Conservation (phyloP, 257 asterid species). For the Solanum acaule region DNA sequence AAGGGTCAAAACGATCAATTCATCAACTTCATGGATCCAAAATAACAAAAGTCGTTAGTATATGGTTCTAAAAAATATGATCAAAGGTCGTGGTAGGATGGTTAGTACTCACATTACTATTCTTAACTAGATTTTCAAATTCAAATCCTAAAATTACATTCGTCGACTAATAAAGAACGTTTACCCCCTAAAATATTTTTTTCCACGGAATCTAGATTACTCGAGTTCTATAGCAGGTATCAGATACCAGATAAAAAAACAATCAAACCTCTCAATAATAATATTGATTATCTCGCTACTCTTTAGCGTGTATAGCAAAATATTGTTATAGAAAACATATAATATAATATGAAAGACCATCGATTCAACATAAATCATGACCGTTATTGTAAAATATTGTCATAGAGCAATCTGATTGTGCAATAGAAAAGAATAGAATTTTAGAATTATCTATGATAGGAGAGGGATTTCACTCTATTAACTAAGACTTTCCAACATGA, state of each 20-base stretch:
- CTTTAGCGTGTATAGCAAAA: neutral
- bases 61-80: neutral
- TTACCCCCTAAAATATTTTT: accelerated
- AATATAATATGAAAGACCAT: neutral
- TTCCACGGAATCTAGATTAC: neutral
- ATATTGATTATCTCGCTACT: neutral
- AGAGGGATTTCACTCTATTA: neutral
- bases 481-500: neutral
- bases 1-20: too few relatives aligned
- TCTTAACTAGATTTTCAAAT: neutral
- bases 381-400: neutral
- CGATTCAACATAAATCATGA: neutral
- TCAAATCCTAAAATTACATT: too few relatives aligned
- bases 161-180: accelerated
- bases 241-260: neutral
- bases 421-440: neutral
- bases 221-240: neutral
- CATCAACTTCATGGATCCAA: too few relatives aligned
- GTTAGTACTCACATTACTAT: too few relatives aligned
- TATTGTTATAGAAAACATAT: neutral
- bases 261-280: too few relatives aligned
- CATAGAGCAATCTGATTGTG: neutral
- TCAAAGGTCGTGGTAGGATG: too few relatives aligned
- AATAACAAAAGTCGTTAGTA: too few relatives aligned
- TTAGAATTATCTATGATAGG: neutral